These are phyloP conservation scores for Ligustrum vulgare DNA, from an alignment of 257 asterid species.

Conservation along the genomic window DNA sequence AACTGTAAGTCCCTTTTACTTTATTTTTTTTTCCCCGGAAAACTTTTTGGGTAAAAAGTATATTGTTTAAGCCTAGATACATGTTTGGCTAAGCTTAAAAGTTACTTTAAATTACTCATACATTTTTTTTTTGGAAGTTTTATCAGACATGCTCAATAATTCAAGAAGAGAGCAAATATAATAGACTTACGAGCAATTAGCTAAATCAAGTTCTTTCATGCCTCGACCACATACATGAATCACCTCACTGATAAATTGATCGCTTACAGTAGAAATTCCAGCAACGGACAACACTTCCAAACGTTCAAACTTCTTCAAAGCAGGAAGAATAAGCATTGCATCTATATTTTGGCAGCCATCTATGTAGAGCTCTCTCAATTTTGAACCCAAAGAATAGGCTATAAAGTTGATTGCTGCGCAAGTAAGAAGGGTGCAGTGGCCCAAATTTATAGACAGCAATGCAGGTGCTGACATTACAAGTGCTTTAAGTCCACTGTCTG, in stretches of 20 bases:
- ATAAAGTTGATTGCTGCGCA: conserved; percentile 42
- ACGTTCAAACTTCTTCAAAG: conserved; percentile 47
- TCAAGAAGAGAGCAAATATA: background rate
- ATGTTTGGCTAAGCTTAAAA: background rate
- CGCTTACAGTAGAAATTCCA: conserved; percentile 48
- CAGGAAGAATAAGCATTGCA: conserved; percentile 47
- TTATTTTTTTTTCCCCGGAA: background rate
- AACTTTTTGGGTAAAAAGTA: background rate
- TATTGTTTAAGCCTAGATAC: background rate
- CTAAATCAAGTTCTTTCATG: conserved; percentile 73
- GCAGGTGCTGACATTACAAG: conserved; percentile 59
- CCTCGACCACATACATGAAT: conserved; percentile 42
- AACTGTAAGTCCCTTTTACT: background rate
- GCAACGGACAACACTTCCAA: conserved; percentile 86
- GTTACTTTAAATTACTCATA: background rate
- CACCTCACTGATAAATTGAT: conserved; percentile 48
- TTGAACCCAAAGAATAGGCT: conserved; percentile 59
- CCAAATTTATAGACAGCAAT: conserved; percentile 63
- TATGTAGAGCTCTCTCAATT: conserved; percentile 68
- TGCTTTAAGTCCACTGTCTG: conserved; percentile 58
- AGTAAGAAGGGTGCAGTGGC: conserved; percentile 76
- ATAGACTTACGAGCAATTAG: conserved; percentile 70
- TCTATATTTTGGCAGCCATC: conserved; percentile 67
- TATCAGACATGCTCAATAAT: background rate
- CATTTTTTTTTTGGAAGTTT: background rate